Percentiles rank a stretch among this genome's conserved stretches.
Evolutionary conservation across 2,329 filamentous ascomycete genomes (phyloP).

Genomic region (Colletotrichum simmondsii): DNA sequence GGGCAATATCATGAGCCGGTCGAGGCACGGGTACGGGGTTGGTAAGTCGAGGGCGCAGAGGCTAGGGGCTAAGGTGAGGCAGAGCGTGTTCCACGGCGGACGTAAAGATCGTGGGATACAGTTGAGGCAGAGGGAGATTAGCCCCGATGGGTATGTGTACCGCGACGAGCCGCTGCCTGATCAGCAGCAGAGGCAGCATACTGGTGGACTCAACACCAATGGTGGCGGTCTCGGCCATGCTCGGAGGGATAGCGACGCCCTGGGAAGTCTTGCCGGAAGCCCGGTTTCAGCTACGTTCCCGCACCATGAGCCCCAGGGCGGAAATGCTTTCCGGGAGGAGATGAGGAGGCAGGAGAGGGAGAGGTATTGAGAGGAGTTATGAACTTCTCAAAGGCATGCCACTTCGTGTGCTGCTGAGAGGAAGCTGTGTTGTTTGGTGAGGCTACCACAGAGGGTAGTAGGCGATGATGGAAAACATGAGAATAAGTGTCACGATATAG

Average conservation of each 20-base stretch:
- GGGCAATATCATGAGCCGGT: slow-evolving; percentile 63
- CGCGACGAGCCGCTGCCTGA: slow-evolving; percentile 45
- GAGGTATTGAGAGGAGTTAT: slow-evolving; percentile 41
- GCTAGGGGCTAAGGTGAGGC: slow-evolving; percentile 43
- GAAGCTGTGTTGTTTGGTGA: background rate
- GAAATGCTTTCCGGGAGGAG: slow-evolving; percentile 62
- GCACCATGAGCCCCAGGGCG: slow-evolving; percentile 47
- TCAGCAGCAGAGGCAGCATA: background rate
- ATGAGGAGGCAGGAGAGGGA: slow-evolving; percentile 57
- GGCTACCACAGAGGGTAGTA: background rate
- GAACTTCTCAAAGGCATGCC: background rate
- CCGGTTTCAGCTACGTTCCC: slow-evolving; percentile 56
- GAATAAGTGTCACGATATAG: background rate
- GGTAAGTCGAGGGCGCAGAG: slow-evolving; percentile 50
- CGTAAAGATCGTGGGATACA: slow-evolving; percentile 53
- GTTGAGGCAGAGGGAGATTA: slow-evolving; percentile 42
- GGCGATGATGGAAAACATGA: background rate
- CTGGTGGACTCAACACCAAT: background rate
- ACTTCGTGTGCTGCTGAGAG: background rate
- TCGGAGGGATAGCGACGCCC: slow-evolving; percentile 57
- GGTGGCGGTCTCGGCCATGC: slow-evolving; percentile 32
- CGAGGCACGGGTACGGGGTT: slow-evolving; percentile 56
- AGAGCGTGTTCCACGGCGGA: slow-evolving; percentile 35
- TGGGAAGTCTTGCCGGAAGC: slow-evolving; percentile 60
- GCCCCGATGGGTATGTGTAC: slow-evolving; percentile 43